These are phyloP conservation scores for Ceratocystiopsis brevicomis DNA, from an alignment of 2,329 filamentous ascomycete genomes.

Conservation along the genomic window DNA sequence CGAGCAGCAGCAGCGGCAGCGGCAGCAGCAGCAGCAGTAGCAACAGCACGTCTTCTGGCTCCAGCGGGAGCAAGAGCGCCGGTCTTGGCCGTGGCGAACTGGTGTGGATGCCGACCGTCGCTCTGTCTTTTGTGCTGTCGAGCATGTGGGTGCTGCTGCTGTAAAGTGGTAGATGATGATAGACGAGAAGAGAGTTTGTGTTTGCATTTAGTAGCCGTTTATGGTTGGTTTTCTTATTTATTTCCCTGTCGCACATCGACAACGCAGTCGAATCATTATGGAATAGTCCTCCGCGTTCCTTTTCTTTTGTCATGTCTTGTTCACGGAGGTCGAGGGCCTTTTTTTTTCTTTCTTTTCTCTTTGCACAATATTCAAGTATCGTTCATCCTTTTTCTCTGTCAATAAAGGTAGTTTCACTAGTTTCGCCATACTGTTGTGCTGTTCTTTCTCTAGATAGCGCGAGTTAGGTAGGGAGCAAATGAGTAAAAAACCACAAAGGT, in stretches of 20 bases:
- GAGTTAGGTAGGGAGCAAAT: too few species aligned
- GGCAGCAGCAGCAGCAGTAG: background rate
- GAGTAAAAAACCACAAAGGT: too few species aligned
- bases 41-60: background rate
- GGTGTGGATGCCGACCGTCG: constrained; percentile 3
- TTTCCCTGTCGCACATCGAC: background rate
- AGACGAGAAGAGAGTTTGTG: background rate
- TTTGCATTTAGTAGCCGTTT: background rate
- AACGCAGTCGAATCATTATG: too few species aligned
- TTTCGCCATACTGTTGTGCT: too few species aligned
- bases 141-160: constrained; percentile 3
- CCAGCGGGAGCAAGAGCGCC: constrained; percentile 9
- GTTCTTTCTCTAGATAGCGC: too few species aligned
- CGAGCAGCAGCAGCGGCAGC: background rate
- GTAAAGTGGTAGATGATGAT: background rate
- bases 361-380: too few species aligned
- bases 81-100: constrained; percentile 5
- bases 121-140: constrained; percentile 1
- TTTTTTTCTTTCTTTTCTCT: too few species aligned
- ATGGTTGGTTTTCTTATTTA: background rate
- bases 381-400: too few species aligned
- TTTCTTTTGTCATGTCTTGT: too few species aligned
- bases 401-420: too few species aligned
- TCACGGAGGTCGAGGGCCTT: too few species aligned
- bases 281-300: too few species aligned